Conservation (phyloP, 805 yeast species). For the Tetrapisispora namnaoensis region DNA sequence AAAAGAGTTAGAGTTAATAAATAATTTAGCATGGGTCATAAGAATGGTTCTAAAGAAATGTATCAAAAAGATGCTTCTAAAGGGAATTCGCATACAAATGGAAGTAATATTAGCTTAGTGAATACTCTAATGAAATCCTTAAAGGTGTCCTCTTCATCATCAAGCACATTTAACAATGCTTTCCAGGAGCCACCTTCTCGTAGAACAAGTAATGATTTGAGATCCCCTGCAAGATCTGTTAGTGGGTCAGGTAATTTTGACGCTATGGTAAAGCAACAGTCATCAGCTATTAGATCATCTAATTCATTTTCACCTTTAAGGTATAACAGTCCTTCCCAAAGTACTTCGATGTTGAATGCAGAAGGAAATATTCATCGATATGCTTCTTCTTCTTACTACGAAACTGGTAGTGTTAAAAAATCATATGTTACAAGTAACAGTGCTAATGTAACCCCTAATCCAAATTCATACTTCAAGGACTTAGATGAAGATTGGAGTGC, state of each 20-base stretch:
- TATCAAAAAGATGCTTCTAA: conserved; percentile 15
- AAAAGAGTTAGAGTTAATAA: too few relatives aligned
- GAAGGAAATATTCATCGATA: conserved; percentile 5
- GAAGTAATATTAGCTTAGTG: conserved; percentile 11
- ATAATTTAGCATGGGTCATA: conserved; percentile 16
- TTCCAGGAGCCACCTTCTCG: conserved; percentile 5
- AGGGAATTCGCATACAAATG: conserved; percentile 5
- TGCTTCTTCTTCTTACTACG: conserved; percentile 3
- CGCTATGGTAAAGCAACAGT: conserved; percentile 23
- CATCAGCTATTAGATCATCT: conserved; percentile 12
- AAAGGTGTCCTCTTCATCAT: conserved; percentile 18
- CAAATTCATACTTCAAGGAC: conserved; percentile 44
- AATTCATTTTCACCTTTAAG: conserved; percentile 22
- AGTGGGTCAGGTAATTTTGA: conserved; percentile 18
- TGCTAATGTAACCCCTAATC: conserved; percentile 9
- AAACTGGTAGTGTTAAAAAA: conserved; percentile 5
- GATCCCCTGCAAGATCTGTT: background rate
- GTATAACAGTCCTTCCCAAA: conserved; percentile 18
- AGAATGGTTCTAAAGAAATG: conserved; percentile 20
- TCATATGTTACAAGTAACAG: conserved; percentile 10
- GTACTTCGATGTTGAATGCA: background rate
- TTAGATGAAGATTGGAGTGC: conserved; percentile 93
- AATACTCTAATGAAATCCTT: conserved; percentile 24
- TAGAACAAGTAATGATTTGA: conserved; percentile 1
- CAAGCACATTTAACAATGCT: conserved; percentile 1